Percentiles rank a stretch among this genome's conserved stretches.
Evolutionary conservation across 257 asterid genomes (phyloP).

Genomic region (Przewalskia tangutica): DNA sequence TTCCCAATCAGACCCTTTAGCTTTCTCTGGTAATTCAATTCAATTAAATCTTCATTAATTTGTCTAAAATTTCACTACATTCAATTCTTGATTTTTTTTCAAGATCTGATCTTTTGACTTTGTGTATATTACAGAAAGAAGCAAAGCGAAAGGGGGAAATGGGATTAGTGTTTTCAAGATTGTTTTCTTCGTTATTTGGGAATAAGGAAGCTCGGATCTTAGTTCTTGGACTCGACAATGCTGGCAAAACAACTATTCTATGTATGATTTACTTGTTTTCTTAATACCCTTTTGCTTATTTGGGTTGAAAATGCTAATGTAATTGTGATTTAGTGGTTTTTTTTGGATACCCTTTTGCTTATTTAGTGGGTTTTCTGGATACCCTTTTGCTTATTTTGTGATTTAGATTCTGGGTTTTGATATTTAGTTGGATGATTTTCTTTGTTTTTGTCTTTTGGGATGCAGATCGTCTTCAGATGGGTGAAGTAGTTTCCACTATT

Average conservation of each 20-base stretch:
- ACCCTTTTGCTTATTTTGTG: not conserved
- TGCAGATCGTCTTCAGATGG: conserved; percentile 96
- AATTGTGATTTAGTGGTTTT: not conserved
- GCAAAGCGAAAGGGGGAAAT: conserved; percentile 44
- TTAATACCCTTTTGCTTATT: no score
- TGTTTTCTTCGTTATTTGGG: conserved; percentile 81
- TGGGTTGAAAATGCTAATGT: no score
- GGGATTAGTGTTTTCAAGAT: conserved; percentile 78
- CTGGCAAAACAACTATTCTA: conserved; percentile 93
- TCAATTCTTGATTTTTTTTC: not conserved
- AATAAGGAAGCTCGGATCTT: conserved; percentile 97
- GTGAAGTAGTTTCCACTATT: conserved; percentile 90
- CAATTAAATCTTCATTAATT: not conserved
- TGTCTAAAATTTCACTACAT: not conserved
- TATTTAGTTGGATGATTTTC: not conserved
- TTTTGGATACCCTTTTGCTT: not conserved
- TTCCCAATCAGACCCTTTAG: not conserved
- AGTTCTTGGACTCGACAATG: conserved; percentile 93
- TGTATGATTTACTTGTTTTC: conserved; percentile 22
- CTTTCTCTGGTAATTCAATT: not conserved
- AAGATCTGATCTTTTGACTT: not conserved
- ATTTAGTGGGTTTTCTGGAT: not conserved
- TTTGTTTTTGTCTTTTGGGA: not conserved
- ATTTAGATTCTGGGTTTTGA: no score
- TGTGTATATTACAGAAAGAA: not conserved